Evolutionary conservation across 352 stramenopile species (phyloP).

Genomic region (Globisporangium camurandrum): DNA sequence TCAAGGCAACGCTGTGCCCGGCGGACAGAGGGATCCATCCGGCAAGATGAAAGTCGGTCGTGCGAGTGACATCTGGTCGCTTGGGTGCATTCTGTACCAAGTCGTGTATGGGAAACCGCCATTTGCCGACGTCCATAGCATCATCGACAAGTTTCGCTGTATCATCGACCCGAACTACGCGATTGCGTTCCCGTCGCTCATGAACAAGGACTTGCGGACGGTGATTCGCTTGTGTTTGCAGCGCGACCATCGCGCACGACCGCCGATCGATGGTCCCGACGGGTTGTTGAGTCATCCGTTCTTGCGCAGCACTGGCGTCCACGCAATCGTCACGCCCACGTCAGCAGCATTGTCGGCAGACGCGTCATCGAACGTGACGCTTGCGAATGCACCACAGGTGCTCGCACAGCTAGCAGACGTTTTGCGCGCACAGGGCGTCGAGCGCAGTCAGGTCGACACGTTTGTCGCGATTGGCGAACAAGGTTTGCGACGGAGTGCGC

Average conservation of each 20-base stretch:
- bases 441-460: slow-evolving; percentile 31
- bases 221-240: slow-evolving; percentile 86
- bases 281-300: slow-evolving; percentile 86
- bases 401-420: slow-evolving; percentile 41
- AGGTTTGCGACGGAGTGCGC: slow-evolving; percentile 19
- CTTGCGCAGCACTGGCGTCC: slow-evolving; percentile 27
- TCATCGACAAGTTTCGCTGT: slow-evolving; percentile 94
- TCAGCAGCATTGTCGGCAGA: too few species aligned
- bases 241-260: slow-evolving; percentile 65
- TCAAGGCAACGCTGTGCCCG: slow-evolving; percentile 43
- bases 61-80: slow-evolving; percentile 94
- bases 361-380: slow-evolving; percentile 23
- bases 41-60: slow-evolving; percentile 84
- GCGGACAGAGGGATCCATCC: slow-evolving; percentile 45
- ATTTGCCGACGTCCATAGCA: slow-evolving; percentile 90
- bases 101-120: slow-evolving; percentile 95
- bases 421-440: slow-evolving; percentile 36
- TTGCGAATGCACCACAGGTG: slow-evolving; percentile 29
- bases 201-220: slow-evolving; percentile 78
- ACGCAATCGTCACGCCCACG: slow-evolving; percentile 11
- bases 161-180: slow-evolving; percentile 91
- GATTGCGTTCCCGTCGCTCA: slow-evolving; percentile 83
- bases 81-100: slow-evolving; percentile 97
- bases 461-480: slow-evolving; percentile 47
- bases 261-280: slow-evolving; percentile 68